Evolutionary conservation across 2,329 filamentous ascomycete species (phyloP), one percentile per base, ranked within the genome.

Genomic region (Simplicillium aogashimaense): DNA sequence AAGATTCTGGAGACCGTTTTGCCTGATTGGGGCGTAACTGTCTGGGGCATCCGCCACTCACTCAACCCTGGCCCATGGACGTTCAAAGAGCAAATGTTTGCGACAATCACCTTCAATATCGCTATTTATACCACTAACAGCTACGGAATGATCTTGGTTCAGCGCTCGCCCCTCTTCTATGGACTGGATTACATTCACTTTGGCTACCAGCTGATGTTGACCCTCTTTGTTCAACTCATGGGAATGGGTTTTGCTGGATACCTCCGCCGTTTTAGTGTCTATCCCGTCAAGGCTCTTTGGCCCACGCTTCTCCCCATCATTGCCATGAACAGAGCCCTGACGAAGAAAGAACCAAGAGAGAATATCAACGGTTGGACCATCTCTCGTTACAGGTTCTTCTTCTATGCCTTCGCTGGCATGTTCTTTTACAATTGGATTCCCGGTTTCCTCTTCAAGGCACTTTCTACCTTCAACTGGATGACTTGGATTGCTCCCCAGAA

Each of bases 1-100:
- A 64, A 64, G 33, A 53, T 61, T 7, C 55, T 70, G 29, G 67
- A 66, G 11, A 60, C 48, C 32, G 45, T 58, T 12, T 48, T 74
- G 1, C 70, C 70, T 0, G 61, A 66, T 38, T 67, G 63, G 57
- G 62, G 65, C 4, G 43, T 73, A 41, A 64, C 57, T 1, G 39
- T 71, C 5, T 57, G 57, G 38, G 67, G 67, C 0, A 45, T 54
- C 1, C 56, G 60, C 9, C 59, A 69, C 43, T 62, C 59, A 8
- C 56, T 75, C 12, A 76, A 76, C 45, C 70, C 73, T 0, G 71
- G 72, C 0, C 65, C 63, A 1, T 78, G 77, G 53, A 72, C 67
- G 37, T 68, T 67, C 48, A 78, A 78, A 50, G 74, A 78, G 52
- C 74, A 78, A 48, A 72, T 74, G 61, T 55, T 78, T n/a, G 70